A percentile compares a stretch with the other conserved stretches of the same genome.
Evolutionary conservation across 495 filamentous ascomycete species (phyloP).

Genomic region (Talaromyces proteolyticus): DNA sequence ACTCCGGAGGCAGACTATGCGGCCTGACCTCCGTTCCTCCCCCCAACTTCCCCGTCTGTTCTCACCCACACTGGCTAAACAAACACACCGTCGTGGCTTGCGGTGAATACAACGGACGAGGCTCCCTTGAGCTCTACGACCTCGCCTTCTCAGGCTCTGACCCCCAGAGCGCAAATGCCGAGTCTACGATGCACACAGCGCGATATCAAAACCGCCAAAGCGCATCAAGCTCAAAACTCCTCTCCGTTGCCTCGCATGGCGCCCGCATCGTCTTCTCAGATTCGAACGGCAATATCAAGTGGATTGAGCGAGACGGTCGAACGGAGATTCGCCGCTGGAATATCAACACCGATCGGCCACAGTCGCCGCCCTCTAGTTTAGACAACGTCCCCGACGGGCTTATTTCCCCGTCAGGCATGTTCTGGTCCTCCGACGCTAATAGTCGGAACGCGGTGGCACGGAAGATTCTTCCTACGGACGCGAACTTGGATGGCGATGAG

Average conservation of each 20-base stretch:
- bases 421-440: conserved; percentile 1
- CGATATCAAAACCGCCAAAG: conserved; percentile 75
- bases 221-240: conserved; percentile 70
- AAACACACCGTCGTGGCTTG: conserved; percentile 69
- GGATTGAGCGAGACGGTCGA: conserved; percentile 84
- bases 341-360: conserved; percentile 42
- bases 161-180: conserved; percentile 12
- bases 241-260: conserved; percentile 81
- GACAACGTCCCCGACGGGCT: not conserved
- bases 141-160: conserved; percentile 33
- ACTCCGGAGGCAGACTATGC: conserved; percentile 79
- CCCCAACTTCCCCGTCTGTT: conserved; percentile 42
- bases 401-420: not conserved
- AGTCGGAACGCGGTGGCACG: conserved; percentile 47
- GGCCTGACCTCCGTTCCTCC: conserved; percentile 69
- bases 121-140: conserved; percentile 83
- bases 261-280: conserved; percentile 81
- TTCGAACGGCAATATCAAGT: conserved; percentile 77
- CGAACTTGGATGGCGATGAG: conserved; percentile 48
- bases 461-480: conserved; percentile 62
- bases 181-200: conserved; percentile 13
- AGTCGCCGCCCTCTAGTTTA: not conserved
- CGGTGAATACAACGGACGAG: conserved; percentile 93
- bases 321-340: conserved; percentile 74
- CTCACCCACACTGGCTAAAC: conserved; percentile 42